Conservation (phyloP, 495 filamentous ascomycete genomes). For the Parathielavia appendiculata region DNA sequence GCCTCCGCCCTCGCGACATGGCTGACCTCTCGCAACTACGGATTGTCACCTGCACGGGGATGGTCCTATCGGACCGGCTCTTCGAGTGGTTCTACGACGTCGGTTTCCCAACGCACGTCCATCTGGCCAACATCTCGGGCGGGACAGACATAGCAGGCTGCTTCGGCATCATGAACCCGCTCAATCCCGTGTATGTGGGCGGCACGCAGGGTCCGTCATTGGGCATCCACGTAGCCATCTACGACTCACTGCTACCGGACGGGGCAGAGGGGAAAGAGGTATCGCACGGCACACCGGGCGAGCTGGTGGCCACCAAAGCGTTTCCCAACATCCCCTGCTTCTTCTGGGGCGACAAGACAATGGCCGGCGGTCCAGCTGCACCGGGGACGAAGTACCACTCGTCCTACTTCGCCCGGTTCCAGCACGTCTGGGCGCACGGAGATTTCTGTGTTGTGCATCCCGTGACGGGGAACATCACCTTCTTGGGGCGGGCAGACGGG, state of each 20-base stretch:
- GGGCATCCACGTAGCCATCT: slow-evolving; percentile 62
- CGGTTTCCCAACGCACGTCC: slow-evolving; percentile 61
- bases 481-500: slow-evolving; percentile 81
- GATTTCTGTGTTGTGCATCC: slow-evolving; percentile 72
- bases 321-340: slow-evolving; percentile 71
- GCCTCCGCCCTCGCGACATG: slow-evolving; percentile 54
- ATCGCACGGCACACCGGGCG: slow-evolving; percentile 59
- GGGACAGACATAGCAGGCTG: slow-evolving; percentile 73
- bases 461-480: slow-evolving; percentile 55
- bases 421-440: slow-evolving; percentile 74
- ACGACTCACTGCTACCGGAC: slow-evolving; percentile 55
- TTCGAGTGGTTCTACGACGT: slow-evolving; percentile 81
- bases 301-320: slow-evolving; percentile 61
- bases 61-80: slow-evolving; percentile 67
- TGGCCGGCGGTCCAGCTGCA: slow-evolving; percentile 20
- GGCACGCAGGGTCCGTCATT: slow-evolving; percentile 61
- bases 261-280: slow-evolving; percentile 48
- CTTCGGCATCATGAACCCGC: slow-evolving; percentile 62
- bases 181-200: slow-evolving; percentile 66
- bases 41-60: slow-evolving; percentile 64
- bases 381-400: slow-evolving; percentile 57
- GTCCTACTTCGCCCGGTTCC: slow-evolving; percentile 68
- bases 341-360: slow-evolving; percentile 59
- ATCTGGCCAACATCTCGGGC: slow-evolving; percentile 68
- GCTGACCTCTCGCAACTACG: slow-evolving; percentile 55